phyloP scores from a whole-genome alignment of 78 protist genomes.

The Anaeramoeba flamelloides region DNA sequence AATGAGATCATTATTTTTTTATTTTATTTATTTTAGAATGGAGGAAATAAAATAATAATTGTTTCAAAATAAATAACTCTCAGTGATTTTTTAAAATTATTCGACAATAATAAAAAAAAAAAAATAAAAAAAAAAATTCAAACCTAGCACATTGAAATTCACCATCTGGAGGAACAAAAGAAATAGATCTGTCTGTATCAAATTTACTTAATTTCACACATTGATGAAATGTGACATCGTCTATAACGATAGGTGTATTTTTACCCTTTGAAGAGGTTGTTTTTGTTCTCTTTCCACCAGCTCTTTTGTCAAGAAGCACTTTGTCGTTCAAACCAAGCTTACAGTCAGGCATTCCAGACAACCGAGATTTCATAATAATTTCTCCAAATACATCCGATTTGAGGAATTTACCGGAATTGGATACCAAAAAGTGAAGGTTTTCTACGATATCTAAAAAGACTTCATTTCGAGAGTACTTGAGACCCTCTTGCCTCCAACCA shows the following conservation, averaged over 20 bases:
- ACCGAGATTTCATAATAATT: constrained; percentile 52
- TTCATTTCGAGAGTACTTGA: constrained; percentile 64
- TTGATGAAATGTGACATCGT: constrained; percentile 86
- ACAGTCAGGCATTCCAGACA: constrained; percentile 97
- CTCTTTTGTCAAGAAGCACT: too few relatives aligned
- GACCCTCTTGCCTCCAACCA: constrained; percentile 59
- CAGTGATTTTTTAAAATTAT: too few relatives aligned
- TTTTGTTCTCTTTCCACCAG: too few relatives aligned
- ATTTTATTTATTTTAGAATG: too few relatives aligned
- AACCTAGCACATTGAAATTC: constrained; percentile 87
- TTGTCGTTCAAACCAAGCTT: constrained; percentile 88
- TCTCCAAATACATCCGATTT: constrained; percentile 72
- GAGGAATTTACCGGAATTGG: constrained; percentile 36
- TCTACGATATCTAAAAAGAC: constrained; percentile 74
- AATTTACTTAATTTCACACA: constrained; percentile 81
- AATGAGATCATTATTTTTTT: too few relatives aligned
- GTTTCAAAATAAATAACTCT: too few relatives aligned
- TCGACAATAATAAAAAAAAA: too few relatives aligned
- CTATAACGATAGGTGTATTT: too few relatives aligned
- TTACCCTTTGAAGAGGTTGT: too few relatives aligned
- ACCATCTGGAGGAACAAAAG: constrained; percentile 96
- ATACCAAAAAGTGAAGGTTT: constrained; percentile 38
- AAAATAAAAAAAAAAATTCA: too few relatives aligned
- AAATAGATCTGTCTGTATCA: constrained; percentile 65
- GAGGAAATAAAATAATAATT: too few relatives aligned